These are phyloP conservation scores for Aspergillus versicolor DNA, from an alignment of 2,329 filamentous ascomycete species.

Conservation along the genomic window DNA sequence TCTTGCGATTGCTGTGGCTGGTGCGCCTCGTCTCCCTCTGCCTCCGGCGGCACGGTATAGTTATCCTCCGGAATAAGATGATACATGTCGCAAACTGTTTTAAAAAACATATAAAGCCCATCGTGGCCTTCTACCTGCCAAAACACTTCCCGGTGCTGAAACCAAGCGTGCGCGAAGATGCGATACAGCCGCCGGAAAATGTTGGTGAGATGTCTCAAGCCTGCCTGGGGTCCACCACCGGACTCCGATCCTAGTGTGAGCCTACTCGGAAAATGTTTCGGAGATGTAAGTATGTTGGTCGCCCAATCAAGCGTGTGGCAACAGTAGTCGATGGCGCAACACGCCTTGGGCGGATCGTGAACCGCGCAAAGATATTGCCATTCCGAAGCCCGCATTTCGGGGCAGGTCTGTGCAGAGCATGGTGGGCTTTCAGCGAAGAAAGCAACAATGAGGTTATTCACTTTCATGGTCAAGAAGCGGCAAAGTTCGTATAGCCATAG, in stretches of 20 bases:
- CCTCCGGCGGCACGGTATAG: constrained; percentile 91
- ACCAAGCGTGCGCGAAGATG: constrained; percentile 99
- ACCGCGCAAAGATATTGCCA: constrained; percentile 99
- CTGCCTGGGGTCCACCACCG: constrained; percentile 43
- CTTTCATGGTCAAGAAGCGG: constrained; percentile 91
- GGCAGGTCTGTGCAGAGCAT: constrained; percentile 85
- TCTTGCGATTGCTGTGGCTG: constrained; percentile 22
- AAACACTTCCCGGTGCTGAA: constrained; percentile 91
- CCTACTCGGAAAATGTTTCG: constrained; percentile 91
- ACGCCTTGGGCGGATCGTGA: constrained; percentile 93
- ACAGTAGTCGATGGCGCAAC: constrained; percentile 98
- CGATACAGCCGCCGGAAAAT: constrained; percentile 92
- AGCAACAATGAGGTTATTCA: constrained; percentile 86
- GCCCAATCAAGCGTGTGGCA: constrained; percentile 99
- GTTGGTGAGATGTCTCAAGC: constrained; percentile 73
- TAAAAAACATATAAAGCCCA: constrained; percentile 95
- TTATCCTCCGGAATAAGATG: constrained; percentile 87
- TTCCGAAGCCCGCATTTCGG: constrained; percentile 97
- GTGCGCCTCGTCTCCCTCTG: constrained; percentile 71
- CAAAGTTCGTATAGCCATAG: constrained; percentile 98
- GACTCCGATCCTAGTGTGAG: constrained; percentile 58
- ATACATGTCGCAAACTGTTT: constrained; percentile 92
- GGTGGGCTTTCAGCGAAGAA: constrained; percentile 89
- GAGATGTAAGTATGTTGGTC: constrained; percentile 87
- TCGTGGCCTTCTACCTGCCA: constrained; percentile 89